These are phyloP conservation scores for Claviceps spartinae DNA, from an alignment of 2,329 filamentous ascomycete genomes.

Conservation along the genomic window DNA sequence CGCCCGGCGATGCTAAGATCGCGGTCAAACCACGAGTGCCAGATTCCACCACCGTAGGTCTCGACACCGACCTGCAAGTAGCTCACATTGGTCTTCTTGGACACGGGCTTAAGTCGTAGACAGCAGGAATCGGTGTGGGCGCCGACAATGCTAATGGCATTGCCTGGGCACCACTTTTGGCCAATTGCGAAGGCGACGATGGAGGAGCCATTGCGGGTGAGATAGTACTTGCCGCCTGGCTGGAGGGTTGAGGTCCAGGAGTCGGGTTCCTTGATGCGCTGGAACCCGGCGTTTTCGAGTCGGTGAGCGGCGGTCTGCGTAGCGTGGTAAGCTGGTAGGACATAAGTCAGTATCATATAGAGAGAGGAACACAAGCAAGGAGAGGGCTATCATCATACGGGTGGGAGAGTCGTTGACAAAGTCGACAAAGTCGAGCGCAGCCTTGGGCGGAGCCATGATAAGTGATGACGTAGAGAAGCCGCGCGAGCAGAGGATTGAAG, in stretches of 20 bases:
- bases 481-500: not conserved
- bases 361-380: not conserved
- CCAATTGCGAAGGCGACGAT: constrained; percentile 89
- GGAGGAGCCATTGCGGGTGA: constrained; percentile 85
- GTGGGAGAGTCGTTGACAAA: constrained; percentile 93
- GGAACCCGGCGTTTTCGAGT: constrained; percentile 73
- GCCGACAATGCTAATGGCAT: constrained; percentile 83
- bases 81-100: constrained; percentile 72
- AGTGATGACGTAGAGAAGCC: constrained; percentile 17
- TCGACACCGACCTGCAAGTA: constrained; percentile 94
- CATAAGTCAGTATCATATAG: not conserved
- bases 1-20: constrained; percentile 84
- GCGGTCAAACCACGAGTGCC: constrained; percentile 97
- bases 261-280: constrained; percentile 78
- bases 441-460: constrained; percentile 38
- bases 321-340: constrained; percentile 73
- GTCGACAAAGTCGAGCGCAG: constrained; percentile 73
- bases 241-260: constrained; percentile 68
- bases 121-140: constrained; percentile 93
- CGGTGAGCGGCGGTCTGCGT: constrained; percentile 65
- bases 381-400: constrained; percentile 40
- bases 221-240: constrained; percentile 89
- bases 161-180: constrained; percentile 79
- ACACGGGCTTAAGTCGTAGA: constrained; percentile 85
- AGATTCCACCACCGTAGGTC: constrained; percentile 91